Evolutionary conservation across 768 basidiomycete genomes (phyloP).

Genomic region (Pisolithus orientalis): DNA sequence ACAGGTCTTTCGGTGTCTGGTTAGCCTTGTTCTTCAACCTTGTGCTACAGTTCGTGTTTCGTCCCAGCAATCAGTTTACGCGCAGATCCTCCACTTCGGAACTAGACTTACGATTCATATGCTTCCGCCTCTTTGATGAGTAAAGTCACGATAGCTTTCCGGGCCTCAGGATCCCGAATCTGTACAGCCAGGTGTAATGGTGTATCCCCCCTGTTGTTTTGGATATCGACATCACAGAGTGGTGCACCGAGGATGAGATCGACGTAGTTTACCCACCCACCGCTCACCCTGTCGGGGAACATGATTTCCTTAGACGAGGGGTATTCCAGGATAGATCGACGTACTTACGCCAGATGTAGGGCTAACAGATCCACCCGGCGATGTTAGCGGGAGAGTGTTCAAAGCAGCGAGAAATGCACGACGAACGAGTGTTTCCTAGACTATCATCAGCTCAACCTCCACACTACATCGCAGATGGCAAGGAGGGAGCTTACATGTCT

Average conservation of each 20-base stretch:
- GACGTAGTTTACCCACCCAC: constrained; percentile 14
- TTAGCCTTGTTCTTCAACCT: constrained; percentile 19
- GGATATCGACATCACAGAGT: constrained; percentile 24
- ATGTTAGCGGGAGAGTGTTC: constrained; percentile 10
- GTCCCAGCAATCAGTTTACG: neutral
- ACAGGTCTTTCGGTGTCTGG: constrained; percentile 21
- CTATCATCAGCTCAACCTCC: constrained; percentile 8
- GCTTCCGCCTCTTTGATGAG: constrained; percentile 20
- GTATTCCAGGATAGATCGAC: neutral
- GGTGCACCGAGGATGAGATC: constrained; percentile 16
- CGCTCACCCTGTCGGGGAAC: constrained; percentile 9
- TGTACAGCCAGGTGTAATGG: constrained; percentile 24
- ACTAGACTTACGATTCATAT: constrained; percentile 14
- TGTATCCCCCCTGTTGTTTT: constrained; percentile 20
- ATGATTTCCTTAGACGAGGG: neutral
- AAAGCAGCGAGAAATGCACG: neutral
- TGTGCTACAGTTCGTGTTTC: constrained; percentile 7
- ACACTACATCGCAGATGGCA: neutral
- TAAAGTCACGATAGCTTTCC: constrained; percentile 14
- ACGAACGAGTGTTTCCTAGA: constrained; percentile 24
- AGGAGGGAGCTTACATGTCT: constrained; percentile 19
- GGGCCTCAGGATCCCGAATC: constrained; percentile 8
- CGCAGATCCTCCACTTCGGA: neutral
- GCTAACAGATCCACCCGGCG: constrained; percentile 8
- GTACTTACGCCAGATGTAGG: constrained; percentile 26